A percentile compares a stretch with the other conserved stretches of the same genome.
These are phyloP conservation scores for Sordaria brevicollis DNA, from an alignment of 495 filamentous ascomycete species.

Conservation along the genomic window DNA sequence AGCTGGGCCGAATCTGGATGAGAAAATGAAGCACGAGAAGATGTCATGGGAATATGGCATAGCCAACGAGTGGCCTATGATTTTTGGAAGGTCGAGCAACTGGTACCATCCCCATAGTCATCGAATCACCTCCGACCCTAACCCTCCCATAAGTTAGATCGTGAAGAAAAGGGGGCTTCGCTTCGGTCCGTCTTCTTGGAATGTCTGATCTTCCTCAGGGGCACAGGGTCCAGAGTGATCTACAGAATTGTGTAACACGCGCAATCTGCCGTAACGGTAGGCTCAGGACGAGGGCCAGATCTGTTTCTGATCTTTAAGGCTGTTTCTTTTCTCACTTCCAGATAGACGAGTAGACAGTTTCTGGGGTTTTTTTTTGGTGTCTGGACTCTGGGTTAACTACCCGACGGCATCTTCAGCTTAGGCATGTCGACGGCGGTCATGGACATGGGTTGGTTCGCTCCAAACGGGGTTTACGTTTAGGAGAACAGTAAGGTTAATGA, in stretches of 20 bases:
- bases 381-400: neutral
- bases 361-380: neutral
- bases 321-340: neutral
- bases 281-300: neutral
- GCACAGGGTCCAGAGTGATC: neutral
- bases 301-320: neutral
- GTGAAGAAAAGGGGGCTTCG: neutral
- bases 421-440: too few species aligned
- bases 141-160: neutral
- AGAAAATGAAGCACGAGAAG: neutral
- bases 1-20: neutral
- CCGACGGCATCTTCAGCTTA: neutral
- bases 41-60: neutral
- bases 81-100: neutral
- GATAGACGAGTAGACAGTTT: neutral
- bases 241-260: neutral
- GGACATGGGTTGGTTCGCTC: too few species aligned
- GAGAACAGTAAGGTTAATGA: too few species aligned
- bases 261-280: neutral
- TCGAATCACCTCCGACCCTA: neutral
- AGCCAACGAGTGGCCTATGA: neutral
- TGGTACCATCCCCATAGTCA: neutral
- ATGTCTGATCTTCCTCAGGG: neutral
- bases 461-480: too few species aligned
- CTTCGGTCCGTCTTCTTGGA: neutral